Base-by-base conservation (phyloP, 1,284 basidiomycete species). In the Grifola frondosa region DNA sequence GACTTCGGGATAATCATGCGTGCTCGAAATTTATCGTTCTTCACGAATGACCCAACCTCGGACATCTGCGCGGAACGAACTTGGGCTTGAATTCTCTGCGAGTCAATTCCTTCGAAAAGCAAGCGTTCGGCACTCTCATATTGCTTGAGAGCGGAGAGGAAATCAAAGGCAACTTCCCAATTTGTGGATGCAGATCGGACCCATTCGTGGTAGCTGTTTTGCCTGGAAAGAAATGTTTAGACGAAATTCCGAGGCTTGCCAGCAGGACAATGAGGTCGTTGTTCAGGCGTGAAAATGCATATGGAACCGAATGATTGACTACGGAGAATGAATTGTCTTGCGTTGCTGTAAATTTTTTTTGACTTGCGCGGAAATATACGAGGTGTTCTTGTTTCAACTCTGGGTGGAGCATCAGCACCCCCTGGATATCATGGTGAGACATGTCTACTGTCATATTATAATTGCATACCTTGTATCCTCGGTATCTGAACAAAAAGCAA, bases 191-290 rank as follows among this genome's bases (percentile, higher is more conserved):
- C 80, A 11, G 65, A 60, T 17, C 54, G 53, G 24, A 84, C 74
- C 80, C 80, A 82, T 6, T 65, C 52, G 43, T 81, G 75, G 52
- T 84, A 84, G 24, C 67, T 64, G n/a, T 70, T 54, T 56, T 83
- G 81, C 52, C 81, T 82, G 1, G 60, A 60, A 5, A 78, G 54
- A 3, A 84, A 56, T 13, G 67, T 73, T 37, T 81, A 36, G 73
- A 70, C 1, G 75, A 66, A 35, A 84, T 66, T 0, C 81, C 81
- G 2, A 84, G 74, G 44, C 78, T 78, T 3, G 78, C 75, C 5
- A 84, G 67, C 6, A 84, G 74, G 17, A 80, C 76, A 11, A 84
- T 77, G 52, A 84, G 74, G 44, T 83, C 82, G 59, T 83, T 82
- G 56, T 84, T 84, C 19, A 84, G 66, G 9, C 80, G 71, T 2